Evolutionary conservation across 108 stramenopile genomes (phyloP).

Genomic region (Schizochytrium sp.): DNA sequence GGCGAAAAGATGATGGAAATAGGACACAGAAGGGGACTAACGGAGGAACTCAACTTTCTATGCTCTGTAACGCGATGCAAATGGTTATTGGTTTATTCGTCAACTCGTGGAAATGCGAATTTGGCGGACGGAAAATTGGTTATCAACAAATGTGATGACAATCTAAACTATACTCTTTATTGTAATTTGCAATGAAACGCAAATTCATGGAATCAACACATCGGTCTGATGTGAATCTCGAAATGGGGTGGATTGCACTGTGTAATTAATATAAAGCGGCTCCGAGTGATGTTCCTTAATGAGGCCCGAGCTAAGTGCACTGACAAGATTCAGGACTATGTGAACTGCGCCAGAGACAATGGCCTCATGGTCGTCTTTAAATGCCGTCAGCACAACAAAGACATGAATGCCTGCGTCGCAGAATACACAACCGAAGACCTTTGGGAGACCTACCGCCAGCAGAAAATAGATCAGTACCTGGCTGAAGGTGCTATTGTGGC

Average conservation of each 20-base stretch:
- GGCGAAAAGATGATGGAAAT: not conserved
- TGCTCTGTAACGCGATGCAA: not conserved
- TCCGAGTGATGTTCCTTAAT: conserved; percentile 85
- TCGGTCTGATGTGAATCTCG: not conserved
- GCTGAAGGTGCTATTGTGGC: conserved; percentile 56
- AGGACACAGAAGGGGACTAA: not conserved
- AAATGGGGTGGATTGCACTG: not conserved
- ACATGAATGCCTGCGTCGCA: conserved; percentile 84
- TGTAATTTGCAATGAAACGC: not conserved
- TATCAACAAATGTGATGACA: not conserved
- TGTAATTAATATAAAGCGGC: conserved; percentile 68
- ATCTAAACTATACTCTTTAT: not conserved
- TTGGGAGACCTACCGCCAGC: conserved; percentile 81
- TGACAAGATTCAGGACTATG: conserved; percentile 77
- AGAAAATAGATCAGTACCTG: conserved; percentile 75
- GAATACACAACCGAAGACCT: conserved; percentile 85
- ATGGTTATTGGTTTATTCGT: not conserved
- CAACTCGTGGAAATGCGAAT: not conserved
- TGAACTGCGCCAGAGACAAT: conserved; percentile 84
- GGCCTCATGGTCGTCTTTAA: conserved; percentile 85
- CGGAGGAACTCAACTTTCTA: not conserved
- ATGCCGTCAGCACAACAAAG: conserved; percentile 81
- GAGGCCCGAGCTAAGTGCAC: conserved; percentile 83
- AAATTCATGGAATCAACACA: not conserved
- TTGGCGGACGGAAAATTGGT: not conserved